A percentile compares a stretch with the other conserved stretches of the same genome.
These are phyloP conservation scores for Polyporus tsugae DNA, from an alignment of 1,284 basidiomycete species.

Conservation along the genomic window DNA sequence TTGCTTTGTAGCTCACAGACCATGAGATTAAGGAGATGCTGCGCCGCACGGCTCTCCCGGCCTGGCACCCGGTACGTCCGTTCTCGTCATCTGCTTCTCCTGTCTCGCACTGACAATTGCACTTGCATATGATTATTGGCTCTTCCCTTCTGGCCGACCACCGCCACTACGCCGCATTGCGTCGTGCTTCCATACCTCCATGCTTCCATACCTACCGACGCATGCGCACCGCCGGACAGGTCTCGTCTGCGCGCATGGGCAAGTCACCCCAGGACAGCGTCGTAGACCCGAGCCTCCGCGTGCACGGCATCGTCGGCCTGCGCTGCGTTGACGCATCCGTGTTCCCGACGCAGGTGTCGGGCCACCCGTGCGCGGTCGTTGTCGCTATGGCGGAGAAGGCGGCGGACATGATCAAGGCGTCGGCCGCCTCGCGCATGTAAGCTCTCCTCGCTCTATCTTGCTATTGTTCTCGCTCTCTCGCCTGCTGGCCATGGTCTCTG, in stretches of 20 bases:
- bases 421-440: slow-evolving; percentile 1
- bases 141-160: neutral
- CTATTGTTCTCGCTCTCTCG: neutral
- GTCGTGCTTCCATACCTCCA: neutral
- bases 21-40: slow-evolving; percentile 1
- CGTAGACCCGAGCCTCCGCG: slow-evolving; percentile 32
- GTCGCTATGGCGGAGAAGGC: slow-evolving; percentile 39
- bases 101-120: neutral
- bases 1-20: neutral
- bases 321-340: slow-evolving; percentile 53
- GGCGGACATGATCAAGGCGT: slow-evolving; percentile 36
- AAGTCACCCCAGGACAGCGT: slow-evolving; percentile 27
- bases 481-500: neutral
- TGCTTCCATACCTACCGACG: neutral
- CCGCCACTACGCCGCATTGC: neutral
- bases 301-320: slow-evolving; percentile 47
- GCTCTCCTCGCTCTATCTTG: neutral
- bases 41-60: neutral
- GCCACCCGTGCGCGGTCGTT: slow-evolving; percentile 37
- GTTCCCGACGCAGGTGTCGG: slow-evolving; percentile 42
- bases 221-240: slow-evolving; percentile 12
- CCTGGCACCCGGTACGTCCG: neutral
- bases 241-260: slow-evolving; percentile 32
- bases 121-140: neutral
- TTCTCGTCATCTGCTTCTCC: neutral